These are phyloP conservation scores for Pholiota adiposa DNA, from an alignment of 1,284 basidiomycete species.

Conservation along the genomic window DNA sequence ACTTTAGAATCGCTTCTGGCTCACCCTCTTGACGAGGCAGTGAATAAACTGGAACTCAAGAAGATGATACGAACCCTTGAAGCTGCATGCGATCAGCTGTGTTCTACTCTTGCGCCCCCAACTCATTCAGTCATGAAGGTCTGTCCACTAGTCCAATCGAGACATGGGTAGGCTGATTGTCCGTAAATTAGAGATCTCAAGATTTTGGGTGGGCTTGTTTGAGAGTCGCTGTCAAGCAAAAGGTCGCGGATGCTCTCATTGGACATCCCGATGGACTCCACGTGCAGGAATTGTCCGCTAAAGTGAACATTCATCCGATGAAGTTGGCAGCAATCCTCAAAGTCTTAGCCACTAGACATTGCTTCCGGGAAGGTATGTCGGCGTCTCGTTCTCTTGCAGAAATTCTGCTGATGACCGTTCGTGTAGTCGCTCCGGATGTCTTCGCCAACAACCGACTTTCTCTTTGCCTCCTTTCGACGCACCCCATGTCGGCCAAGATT, in stretches of 20 bases:
- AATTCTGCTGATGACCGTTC: background rate
- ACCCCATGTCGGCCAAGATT: slow-evolving; percentile 26
- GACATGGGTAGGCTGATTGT: no score
- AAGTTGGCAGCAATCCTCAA: slow-evolving; percentile 36
- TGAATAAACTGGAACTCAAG: slow-evolving; percentile 14
- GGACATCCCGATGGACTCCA: slow-evolving; percentile 28
- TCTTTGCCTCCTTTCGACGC: slow-evolving; percentile 30
- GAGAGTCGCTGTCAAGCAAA: slow-evolving; percentile 12
- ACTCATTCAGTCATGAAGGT: slow-evolving; percentile 18
- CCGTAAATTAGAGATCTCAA: slow-evolving; percentile 13
- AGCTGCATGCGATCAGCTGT: slow-evolving; percentile 19
- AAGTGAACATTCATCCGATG: slow-evolving; percentile 24
- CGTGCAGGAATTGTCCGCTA: slow-evolving; percentile 25
- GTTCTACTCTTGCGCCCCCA: slow-evolving; percentile 17
- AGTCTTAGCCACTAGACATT: slow-evolving; percentile 35
- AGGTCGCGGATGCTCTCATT: slow-evolving; percentile 26
- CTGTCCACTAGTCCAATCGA: background rate
- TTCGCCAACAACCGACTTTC: slow-evolving; percentile 42
- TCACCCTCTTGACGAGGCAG: slow-evolving; percentile 17
- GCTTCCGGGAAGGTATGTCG: slow-evolving; percentile 33
- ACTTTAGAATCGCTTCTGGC: slow-evolving; percentile 8
- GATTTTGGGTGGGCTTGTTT: slow-evolving; percentile 23
- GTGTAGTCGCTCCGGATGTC: slow-evolving; percentile 19
- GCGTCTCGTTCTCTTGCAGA: background rate
- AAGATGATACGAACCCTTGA: slow-evolving; percentile 19